These are phyloP conservation scores for Neophaeococcomyces mojaviensis DNA, from an alignment of 2,329 filamentous ascomycete species.

Conservation along the genomic window DNA sequence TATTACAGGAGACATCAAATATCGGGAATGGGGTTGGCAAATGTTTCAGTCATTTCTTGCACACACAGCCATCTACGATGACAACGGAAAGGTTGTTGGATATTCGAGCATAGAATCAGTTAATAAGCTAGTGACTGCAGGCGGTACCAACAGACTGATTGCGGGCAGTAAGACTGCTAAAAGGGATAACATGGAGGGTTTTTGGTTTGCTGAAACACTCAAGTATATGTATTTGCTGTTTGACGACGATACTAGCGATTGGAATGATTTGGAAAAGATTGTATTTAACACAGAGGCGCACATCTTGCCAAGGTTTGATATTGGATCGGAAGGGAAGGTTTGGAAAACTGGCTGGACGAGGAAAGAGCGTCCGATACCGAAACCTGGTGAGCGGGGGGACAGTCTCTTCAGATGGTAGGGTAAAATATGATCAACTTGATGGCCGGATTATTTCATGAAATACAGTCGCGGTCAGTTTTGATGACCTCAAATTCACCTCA, in stretches of 20 bases:
- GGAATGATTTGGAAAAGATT: slow-evolving; percentile 76
- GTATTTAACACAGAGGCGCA: slow-evolving; percentile 97
- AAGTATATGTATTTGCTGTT: slow-evolving; percentile 98
- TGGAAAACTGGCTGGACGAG: slow-evolving; percentile 70
- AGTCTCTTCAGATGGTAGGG: too few relatives aligned
- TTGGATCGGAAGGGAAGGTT: slow-evolving; percentile 49
- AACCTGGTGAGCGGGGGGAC: too few relatives aligned
- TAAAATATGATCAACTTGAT: too few relatives aligned
- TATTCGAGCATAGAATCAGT: slow-evolving; percentile 19
- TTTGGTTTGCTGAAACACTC: slow-evolving; percentile 96
- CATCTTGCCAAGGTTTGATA: slow-evolving; percentile 76
- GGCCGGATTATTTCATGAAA: too few relatives aligned
- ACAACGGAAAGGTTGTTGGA: slow-evolving; percentile 26
- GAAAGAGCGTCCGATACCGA: background rate
- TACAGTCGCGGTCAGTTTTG: too few relatives aligned
- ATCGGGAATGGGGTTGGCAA: slow-evolving; percentile 96
- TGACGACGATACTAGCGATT: slow-evolving; percentile 55
- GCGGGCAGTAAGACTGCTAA: background rate
- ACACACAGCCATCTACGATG: slow-evolving; percentile 70
- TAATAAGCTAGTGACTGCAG: slow-evolving; percentile 16
- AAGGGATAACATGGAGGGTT: slow-evolving; percentile 95
- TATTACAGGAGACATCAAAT: slow-evolving; percentile 81
- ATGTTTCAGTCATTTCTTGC: slow-evolving; percentile 93
- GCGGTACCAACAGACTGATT: slow-evolving; percentile 7
- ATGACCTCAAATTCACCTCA: too few relatives aligned